A percentile compares a stretch with the other conserved stretches of the same genome.
phyloP scores from a whole-genome alignment of 148 eudicot species.

The Chenopodium suecicum region DNA sequence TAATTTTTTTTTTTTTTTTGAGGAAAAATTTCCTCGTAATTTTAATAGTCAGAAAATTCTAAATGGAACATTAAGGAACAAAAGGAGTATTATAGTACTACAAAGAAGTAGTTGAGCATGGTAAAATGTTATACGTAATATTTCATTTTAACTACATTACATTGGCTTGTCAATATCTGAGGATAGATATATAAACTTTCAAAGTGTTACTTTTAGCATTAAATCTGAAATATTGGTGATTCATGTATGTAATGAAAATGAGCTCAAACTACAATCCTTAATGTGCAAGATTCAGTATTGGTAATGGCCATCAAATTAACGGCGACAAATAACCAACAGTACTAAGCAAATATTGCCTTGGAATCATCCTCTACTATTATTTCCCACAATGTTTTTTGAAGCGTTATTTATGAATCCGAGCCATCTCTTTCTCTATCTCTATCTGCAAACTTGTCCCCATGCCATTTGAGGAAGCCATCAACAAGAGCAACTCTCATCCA shows the following conservation, averaged over 20 bases:
- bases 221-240: not conserved
- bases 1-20: no score
- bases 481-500: slow-evolving; percentile 58
- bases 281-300: slow-evolving; percentile 11
- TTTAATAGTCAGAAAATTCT: no score
- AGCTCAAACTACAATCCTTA: not conserved
- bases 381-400: not conserved
- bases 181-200: not conserved
- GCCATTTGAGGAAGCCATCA: slow-evolving; percentile 53
- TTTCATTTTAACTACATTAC: not conserved
- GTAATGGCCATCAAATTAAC: slow-evolving; percentile 3
- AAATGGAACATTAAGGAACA: no score
- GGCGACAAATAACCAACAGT: slow-evolving; percentile 21
- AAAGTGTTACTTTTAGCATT: not conserved
- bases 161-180: not conserved
- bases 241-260: not conserved
- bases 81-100: no score
- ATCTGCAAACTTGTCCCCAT: slow-evolving; percentile 23
- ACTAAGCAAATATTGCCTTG: slow-evolving; percentile 3
- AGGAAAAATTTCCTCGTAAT: no score
- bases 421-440: slow-evolving; percentile 13
- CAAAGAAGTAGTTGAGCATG: no score
- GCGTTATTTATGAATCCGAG: not conserved
- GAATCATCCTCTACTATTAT: not conserved
- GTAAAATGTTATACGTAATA: no score